A percentile compares a stretch with the other conserved stretches of the same genome.
Conservation (phyloP, 2,329 filamentous ascomycete species). For the Claviceps fusiformis region DNA sequence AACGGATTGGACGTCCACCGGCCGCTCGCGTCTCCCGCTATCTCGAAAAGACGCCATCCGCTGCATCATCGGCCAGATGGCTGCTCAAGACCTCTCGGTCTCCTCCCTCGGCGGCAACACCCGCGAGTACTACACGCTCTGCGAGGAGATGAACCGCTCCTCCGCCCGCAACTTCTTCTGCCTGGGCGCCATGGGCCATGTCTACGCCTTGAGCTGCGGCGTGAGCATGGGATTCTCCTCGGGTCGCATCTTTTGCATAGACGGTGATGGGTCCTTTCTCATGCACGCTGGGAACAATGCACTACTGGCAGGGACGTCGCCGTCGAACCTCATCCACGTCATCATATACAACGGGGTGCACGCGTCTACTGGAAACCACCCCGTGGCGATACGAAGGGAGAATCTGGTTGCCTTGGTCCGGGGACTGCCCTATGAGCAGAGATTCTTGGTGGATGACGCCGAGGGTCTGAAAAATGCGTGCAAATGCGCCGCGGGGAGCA, state of each 20-base stretch:
- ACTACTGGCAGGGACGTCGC: background rate
- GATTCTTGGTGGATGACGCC: background rate
- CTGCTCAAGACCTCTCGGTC: background rate
- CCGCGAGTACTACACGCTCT: conserved; percentile 4
- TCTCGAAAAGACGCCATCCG: background rate
- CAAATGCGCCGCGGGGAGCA: background rate
- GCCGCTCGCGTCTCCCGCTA: background rate
- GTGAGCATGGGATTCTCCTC: background rate
- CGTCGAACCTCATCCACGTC: conserved; percentile 1
- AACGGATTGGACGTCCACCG: background rate
- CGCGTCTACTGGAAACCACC: conserved; percentile 1
- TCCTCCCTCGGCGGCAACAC: conserved; percentile 2
- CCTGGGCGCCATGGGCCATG: conserved; percentile 3
- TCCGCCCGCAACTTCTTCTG: background rate
- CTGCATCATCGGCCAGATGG: background rate
- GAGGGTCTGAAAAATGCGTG: background rate
- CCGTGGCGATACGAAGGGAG: background rate
- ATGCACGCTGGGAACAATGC: conserved; percentile 4
- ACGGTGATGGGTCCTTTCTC: conserved; percentile 2
- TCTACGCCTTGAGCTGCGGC: conserved; percentile 1
- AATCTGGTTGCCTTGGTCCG: background rate
- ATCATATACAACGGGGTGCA: conserved; percentile 2
- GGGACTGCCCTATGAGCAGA: background rate
- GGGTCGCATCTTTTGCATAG: background rate
- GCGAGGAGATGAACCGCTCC: background rate